Base-by-base conservation (phyloP, 106 monocot species). In the Allium fistulosum region DNA sequence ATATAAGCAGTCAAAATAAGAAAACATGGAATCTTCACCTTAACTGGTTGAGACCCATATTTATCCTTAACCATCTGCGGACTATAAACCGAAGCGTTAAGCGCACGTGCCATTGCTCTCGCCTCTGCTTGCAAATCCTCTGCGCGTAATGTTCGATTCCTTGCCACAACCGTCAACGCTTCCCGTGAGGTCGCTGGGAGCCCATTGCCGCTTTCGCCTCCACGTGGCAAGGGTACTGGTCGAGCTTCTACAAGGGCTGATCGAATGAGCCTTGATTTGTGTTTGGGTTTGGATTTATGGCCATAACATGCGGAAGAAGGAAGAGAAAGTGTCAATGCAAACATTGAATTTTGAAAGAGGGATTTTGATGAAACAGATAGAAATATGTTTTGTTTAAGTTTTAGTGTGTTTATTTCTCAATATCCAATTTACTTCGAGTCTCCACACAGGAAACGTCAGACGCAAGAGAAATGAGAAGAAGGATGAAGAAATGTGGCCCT, bases 81-180 rank as follows among this genome's bases (percentile, higher is more conserved):
- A 67, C 62, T 83, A 71, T 90, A 99, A 8, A 85, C 77, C 47
- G 87, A 47, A 58, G 85, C 82, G 52, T 71, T 60, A 27, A 53
- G 77, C 13, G 97, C 92, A 14, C 92, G 89, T 11, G 81, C 27
- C 87, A 93, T 69, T 61, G 92, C 97, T 64, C 89, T 66, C 1
- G 79, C 84, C 81, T 92, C 97, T 48, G 89, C 92, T 76, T 99
- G 89, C 77, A 92, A 69, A 45, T 90, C 90, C 4, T 78, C 76
- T 26, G 87, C 71, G 50, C 83, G 73, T 22, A 22, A 22, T 52
- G 83, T 84, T 11, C 75, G 82, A 7, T 58, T 9, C 4, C 59
- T 16, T 0, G 72, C 2, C 2, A 69, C 16, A 27, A 53, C 17
- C 3, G 74, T 8, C 13, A 61, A 11, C 15, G 70, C 58, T 8